Base-by-base conservation (phyloP, 371 early-diverging fungal species). In the Rhizopus microsporus region DNA sequence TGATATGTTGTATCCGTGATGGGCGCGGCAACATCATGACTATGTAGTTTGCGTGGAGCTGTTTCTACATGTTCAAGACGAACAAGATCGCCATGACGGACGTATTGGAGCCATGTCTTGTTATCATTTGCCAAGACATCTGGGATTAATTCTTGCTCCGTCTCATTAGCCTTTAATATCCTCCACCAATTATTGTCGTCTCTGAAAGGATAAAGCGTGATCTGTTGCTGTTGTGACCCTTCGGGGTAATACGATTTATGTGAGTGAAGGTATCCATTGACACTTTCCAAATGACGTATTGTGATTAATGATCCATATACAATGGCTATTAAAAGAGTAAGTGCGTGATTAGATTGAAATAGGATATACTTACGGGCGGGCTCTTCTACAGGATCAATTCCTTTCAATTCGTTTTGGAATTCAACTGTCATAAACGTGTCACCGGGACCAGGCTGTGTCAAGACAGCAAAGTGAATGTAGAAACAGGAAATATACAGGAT, bases 181-280 rank as follows among this genome's bases (percentile, higher is more conserved):
- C 72, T 69, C 96, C 96, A 98, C 57, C 84, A 59, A 69, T 96
- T 96, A 78, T 97, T 97, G 29, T 71, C 69, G 67, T 97, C 97
- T 23, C 85, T 82, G 72, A 93, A 93, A 13, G 92, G 89, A 72
- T 98, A 98, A 5, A 93, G 82, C 1, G 97, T 98, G 9, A 98
- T 82, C 77, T 98, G 98, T 82, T 98, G 98, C 56, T 97, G 91
- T 53, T 89, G 81, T 60, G 90, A 90, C 37, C 89, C 91, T 46
- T 89, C 86, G 30, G 92, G 91, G 72, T 96, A 97, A 44, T 67
- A 62, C 44, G 90, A 86, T 12, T 62, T 43, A 64, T 98, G 99
- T 16, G 97, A 97, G 68, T 98, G 99, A 34, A 98, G 74, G 69
- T 82, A 95, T 8, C 86, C 90, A 31, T 86, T 88, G 29, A 81